These are phyloP conservation scores for Kodamaea kaohsiungensis DNA, from an alignment of 805 yeast genomes.

Conservation along the genomic window DNA sequence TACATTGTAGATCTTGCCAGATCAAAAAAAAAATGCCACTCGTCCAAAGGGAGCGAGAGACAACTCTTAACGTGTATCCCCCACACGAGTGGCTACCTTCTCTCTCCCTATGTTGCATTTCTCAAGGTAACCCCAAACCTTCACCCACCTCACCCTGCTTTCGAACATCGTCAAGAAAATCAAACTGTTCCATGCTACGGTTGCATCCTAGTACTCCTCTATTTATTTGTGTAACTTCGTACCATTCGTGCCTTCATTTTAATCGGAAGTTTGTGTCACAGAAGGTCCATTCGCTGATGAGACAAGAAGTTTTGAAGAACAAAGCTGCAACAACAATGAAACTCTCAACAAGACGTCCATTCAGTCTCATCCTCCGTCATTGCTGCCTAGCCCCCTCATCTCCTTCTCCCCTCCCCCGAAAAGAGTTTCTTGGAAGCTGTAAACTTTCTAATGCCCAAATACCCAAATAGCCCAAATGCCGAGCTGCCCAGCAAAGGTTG, in stretches of 20 bases:
- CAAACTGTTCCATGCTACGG: not conserved
- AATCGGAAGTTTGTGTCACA: not conserved
- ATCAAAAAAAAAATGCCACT: not conserved
- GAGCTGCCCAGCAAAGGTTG: not conserved
- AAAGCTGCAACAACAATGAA: constrained; percentile 3
- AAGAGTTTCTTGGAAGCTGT: not conserved
- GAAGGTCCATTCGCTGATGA: constrained; percentile 2
- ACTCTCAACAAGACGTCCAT: not conserved
- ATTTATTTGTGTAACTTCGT: not conserved
- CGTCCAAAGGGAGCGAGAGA: not conserved
- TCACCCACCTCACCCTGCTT: not conserved
- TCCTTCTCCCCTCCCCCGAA: not conserved
- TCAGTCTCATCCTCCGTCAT: not conserved
- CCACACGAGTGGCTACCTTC: not conserved
- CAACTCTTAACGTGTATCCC: too few relatives aligned
- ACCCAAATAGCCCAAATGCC: not conserved
- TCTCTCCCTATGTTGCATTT: not conserved
- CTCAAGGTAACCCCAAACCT: not conserved
- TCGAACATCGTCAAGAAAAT: not conserved
- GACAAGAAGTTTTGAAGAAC: not conserved
- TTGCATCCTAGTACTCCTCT: not conserved
- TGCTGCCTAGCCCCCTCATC: not conserved
- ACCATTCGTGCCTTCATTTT: not conserved
- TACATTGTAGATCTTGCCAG: not conserved
- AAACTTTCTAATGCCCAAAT: not conserved